A percentile compares a stretch with the other conserved stretches of the same genome.
phyloP scores from a whole-genome alignment of 139 green algal genomes.

The Picochlorum sp. region DNA sequence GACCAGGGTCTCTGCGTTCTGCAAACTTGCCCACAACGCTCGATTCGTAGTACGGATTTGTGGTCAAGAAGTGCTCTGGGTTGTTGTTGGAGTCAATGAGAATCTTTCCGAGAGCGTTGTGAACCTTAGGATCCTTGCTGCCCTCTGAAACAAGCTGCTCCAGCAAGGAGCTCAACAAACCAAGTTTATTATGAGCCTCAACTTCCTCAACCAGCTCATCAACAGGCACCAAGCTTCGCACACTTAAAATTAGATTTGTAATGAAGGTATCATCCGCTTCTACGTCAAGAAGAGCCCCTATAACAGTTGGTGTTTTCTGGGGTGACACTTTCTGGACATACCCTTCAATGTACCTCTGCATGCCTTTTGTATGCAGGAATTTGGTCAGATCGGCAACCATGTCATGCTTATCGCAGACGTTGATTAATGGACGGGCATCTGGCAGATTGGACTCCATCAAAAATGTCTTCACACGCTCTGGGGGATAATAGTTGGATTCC shows the following conservation, averaged over 20 bases:
- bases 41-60: slow-evolving; percentile 99
- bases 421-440: slow-evolving; percentile 95
- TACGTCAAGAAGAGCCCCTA: slow-evolving; percentile 90
- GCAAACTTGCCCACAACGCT: slow-evolving; percentile 75
- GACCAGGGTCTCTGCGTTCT: slow-evolving; percentile 94
- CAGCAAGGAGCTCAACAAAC: slow-evolving; percentile 93
- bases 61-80: slow-evolving; percentile 99
- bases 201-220: slow-evolving; percentile 58
- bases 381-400: slow-evolving; percentile 90
- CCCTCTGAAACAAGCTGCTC: slow-evolving; percentile 97
- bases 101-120: slow-evolving; percentile 99
- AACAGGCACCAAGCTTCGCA: slow-evolving; percentile 81
- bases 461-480: slow-evolving; percentile 86
- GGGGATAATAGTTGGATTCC: slow-evolving; percentile 80
- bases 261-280: slow-evolving; percentile 94
- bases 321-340: slow-evolving; percentile 97
- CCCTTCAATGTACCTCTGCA: slow-evolving; percentile 96
- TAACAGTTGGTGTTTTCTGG: slow-evolving; percentile 60
- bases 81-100: slow-evolving; percentile 99
- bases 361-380: slow-evolving; percentile 87
- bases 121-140: slow-evolving; percentile 80
- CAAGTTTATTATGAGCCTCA: slow-evolving; percentile 76
- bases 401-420: slow-evolving; percentile 96
- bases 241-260: slow-evolving; percentile 96
- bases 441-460: slow-evolving; percentile 99